Conservation (phyloP, 768 basidiomycete genomes). For the Trametes cingulata region DNA sequence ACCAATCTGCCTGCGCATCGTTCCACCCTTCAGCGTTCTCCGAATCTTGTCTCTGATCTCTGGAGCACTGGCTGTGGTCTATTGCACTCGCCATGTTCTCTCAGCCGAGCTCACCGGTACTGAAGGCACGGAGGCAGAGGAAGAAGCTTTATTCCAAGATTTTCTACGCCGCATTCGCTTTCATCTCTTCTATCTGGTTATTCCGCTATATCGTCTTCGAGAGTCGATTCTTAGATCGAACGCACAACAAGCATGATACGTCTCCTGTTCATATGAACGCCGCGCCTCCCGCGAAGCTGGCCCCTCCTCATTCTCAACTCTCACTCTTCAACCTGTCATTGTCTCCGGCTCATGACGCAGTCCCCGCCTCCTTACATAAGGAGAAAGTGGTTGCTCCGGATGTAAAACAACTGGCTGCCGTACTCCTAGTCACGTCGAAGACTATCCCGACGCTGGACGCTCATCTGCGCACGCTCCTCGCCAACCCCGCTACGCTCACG, state of each 20-base stretch:
- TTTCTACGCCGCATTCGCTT: background rate
- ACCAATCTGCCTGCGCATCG: background rate
- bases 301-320: too few species aligned
- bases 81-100: too few species aligned
- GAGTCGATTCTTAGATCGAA: background rate
- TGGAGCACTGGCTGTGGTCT: too few species aligned
- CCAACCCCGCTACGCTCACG: slow-evolving; percentile 35
- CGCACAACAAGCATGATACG: background rate
- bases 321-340: too few species aligned
- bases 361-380: background rate
- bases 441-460: slow-evolving; percentile 38
- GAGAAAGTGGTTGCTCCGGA: background rate
- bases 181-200: slow-evolving; percentile 7
- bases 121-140: slow-evolving; percentile 13
- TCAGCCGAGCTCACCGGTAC: slow-evolving; percentile 21
- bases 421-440: slow-evolving; percentile 47
- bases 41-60: background rate
- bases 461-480: slow-evolving; percentile 43
- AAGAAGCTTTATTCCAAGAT: slow-evolving; percentile 4
- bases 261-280: too few species aligned
- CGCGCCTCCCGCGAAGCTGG: too few species aligned
- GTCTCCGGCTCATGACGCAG: background rate
- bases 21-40: too few species aligned
- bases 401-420: slow-evolving; percentile 9
- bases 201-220: background rate